Evolutionary conservation across 805 yeast genomes (phyloP).

Genomic region (Yarrowia yakushimensis): DNA sequence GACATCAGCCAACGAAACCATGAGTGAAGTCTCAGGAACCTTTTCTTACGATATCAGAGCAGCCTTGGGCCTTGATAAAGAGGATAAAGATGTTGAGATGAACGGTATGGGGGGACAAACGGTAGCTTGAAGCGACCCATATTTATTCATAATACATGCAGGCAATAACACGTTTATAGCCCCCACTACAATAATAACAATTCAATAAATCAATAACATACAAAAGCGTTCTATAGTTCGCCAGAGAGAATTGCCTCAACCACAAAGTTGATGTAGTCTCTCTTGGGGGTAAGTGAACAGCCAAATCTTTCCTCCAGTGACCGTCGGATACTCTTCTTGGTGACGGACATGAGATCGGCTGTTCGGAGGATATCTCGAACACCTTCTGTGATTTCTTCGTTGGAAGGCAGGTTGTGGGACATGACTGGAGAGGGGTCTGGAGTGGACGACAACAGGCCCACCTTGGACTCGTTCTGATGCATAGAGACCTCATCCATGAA

Average conservation of each 20-base stretch:
- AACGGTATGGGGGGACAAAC: neutral
- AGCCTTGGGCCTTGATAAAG: neutral
- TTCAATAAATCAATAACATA: conserved; percentile 11
- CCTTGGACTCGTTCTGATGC: conserved; percentile 17
- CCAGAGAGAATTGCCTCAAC: conserved; percentile 43
- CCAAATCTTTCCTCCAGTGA: conserved; percentile 41
- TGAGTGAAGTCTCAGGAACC: neutral
- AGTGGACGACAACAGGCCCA: neutral
- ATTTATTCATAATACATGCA: neutral
- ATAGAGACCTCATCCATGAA: conserved; percentile 21
- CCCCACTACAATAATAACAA: no score
- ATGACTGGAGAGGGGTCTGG: conserved; percentile 25
- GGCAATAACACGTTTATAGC: no score
- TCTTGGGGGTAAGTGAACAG: conserved; percentile 35
- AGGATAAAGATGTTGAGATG: neutral
- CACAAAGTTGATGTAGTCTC: conserved; percentile 42
- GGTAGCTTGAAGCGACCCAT: neutral
- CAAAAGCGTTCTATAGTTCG: conserved; percentile 34
- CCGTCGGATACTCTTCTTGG: conserved; percentile 40
- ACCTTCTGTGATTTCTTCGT: conserved; percentile 39
- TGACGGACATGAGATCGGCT: conserved; percentile 41
- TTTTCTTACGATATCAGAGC: neutral
- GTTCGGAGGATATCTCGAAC: conserved; percentile 39
- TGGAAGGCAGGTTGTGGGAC: conserved; percentile 37
- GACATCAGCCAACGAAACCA: neutral